Evolutionary conservation across 495 filamentous ascomycete genomes (phyloP).

Genomic region (Recurvomyces mirabilis): DNA sequence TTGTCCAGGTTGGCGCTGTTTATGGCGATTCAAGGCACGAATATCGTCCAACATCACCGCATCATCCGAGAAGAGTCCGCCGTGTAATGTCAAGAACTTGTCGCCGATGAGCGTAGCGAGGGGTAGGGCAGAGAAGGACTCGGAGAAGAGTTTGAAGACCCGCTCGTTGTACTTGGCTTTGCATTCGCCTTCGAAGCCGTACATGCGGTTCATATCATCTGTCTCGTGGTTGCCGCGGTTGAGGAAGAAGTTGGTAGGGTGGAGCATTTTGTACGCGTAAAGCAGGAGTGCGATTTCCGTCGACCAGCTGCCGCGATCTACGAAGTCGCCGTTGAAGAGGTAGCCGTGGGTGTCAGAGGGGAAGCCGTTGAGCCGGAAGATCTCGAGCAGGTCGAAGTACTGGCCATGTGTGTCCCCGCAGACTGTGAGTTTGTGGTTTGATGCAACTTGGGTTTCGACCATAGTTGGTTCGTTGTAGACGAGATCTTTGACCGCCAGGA

Average conservation of each 20-base stretch:
- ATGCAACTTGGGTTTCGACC: constrained; percentile 79
- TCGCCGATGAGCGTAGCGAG: constrained; percentile 84
- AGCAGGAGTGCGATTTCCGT: constrained; percentile 88
- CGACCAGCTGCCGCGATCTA: constrained; percentile 95
- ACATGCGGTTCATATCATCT: constrained; percentile 98
- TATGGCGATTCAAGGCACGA: constrained; percentile 79
- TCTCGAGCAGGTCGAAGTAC: constrained; percentile 92
- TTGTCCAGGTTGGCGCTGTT: constrained; percentile 92
- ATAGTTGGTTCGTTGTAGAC: constrained; percentile 91
- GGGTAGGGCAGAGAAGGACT: constrained; percentile 91
- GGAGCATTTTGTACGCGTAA: constrained; percentile 94
- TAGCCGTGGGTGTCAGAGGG: constrained; percentile 79
- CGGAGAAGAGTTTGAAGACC: constrained; percentile 94
- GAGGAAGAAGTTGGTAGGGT: constrained; percentile 78
- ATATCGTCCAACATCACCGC: constrained; percentile 87
- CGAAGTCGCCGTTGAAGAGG: constrained; percentile 98
- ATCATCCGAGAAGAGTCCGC: constrained; percentile 95
- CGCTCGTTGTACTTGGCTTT: constrained; percentile 95
- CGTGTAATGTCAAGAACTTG: constrained; percentile 89
- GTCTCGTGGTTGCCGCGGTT: constrained; percentile 99
- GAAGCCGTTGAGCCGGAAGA: constrained; percentile 83
- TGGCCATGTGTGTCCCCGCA: constrained; percentile 99
- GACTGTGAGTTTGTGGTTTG: constrained; percentile 73
- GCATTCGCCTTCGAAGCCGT: constrained; percentile 97
- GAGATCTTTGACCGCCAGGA: constrained; percentile 77